These are phyloP conservation scores for Venturia asperata DNA, from an alignment of 2,329 filamentous ascomycete species.

Conservation along the genomic window DNA sequence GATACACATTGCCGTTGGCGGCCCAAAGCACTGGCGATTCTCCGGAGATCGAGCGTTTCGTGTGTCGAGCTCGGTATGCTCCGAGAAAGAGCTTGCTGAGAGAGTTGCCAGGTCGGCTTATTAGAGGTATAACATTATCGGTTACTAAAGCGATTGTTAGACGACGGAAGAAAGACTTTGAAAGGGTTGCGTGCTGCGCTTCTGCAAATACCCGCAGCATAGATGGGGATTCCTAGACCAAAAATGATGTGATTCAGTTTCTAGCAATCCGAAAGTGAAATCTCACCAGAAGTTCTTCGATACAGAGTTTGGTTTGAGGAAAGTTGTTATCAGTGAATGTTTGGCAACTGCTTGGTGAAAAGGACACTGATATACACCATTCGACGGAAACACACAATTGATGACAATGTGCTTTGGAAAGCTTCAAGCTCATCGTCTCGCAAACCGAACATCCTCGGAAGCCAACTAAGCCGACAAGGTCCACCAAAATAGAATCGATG, in stretches of 20 bases:
- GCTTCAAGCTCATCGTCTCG: not conserved
- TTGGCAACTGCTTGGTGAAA: not conserved
- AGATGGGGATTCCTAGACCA: no score
- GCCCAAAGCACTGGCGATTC: not conserved
- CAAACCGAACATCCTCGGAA: not conserved
- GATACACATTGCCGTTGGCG: not conserved
- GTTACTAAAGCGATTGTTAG: not conserved
- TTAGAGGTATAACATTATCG: constrained; percentile 9
- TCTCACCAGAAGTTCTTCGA: no score
- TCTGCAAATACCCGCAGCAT: no score
- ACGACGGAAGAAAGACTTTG: no score
- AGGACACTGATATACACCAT: not conserved
- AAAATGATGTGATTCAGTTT: no score
- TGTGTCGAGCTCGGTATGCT: not conserved
- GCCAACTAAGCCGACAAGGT: not conserved
- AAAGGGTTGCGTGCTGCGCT: no score
- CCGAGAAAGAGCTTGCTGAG: constrained; percentile 1
- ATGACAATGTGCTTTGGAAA: not conserved
- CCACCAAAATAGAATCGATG: not conserved
- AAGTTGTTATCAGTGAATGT: no score
- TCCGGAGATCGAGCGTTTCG: not conserved
- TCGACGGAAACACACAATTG: not conserved
- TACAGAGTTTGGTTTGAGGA: no score
- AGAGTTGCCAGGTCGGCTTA: not conserved
- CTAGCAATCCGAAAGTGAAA: no score